phyloP scores from a whole-genome alignment of 495 filamentous ascomycete species.

The Penicillium chermesinum region DNA sequence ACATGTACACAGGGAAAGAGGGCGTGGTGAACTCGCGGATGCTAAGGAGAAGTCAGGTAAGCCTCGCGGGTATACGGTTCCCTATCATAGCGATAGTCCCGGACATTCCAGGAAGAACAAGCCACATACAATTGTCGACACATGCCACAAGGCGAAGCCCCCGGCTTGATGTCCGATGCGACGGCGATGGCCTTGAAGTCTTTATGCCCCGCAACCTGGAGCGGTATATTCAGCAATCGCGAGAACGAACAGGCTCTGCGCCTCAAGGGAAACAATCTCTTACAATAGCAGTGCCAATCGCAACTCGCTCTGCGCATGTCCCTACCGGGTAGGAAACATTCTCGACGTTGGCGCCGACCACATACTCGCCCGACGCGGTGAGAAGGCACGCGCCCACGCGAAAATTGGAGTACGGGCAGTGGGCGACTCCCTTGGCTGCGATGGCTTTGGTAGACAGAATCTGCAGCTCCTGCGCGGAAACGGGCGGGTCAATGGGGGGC shows the following conservation, averaged over 20 bases:
- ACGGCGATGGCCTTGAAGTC: constrained; percentile 82
- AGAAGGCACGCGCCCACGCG: constrained; percentile 83
- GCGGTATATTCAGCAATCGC: neutral
- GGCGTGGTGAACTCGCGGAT: constrained; percentile 73
- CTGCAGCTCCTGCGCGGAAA: constrained; percentile 49
- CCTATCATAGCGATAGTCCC: no score
- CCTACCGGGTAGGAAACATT: constrained; percentile 90
- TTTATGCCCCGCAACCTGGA: constrained; percentile 53
- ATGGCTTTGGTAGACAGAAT: constrained; percentile 53
- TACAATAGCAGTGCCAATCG: constrained; percentile 75
- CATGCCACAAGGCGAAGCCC: constrained; percentile 73
- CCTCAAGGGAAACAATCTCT: neutral
- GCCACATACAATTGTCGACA: constrained; percentile 40
- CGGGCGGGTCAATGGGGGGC: constrained; percentile 12
- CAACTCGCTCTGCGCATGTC: constrained; percentile 88
- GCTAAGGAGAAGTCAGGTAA: constrained; percentile 40
- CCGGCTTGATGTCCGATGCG: constrained; percentile 68
- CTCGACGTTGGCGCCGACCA: constrained; percentile 85
- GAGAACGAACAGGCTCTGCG: neutral
- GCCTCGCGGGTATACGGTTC: no score
- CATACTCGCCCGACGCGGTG: constrained; percentile 52
- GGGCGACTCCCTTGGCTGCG: constrained; percentile 67
- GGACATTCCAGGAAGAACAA: neutral
- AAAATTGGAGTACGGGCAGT: constrained; percentile 93
- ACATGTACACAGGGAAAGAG: constrained; percentile 81